These are phyloP conservation scores for Biscogniauxia sp. DNA, from an alignment of 2,329 filamentous ascomycete species.

Conservation along the genomic window DNA sequence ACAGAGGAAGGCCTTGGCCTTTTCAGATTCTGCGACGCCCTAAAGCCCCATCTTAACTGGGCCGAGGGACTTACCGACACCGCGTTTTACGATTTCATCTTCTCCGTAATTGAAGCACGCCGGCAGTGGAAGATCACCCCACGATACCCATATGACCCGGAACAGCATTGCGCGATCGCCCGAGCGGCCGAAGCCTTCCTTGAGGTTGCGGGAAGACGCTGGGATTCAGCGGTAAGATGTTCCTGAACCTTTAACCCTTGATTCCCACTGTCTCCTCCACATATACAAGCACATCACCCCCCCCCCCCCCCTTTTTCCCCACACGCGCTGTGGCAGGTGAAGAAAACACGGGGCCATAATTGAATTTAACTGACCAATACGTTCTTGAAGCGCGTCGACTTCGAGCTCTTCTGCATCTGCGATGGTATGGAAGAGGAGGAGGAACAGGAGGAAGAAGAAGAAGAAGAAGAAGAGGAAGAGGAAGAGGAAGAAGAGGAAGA, in stretches of 20 bases:
- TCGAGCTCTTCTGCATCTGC: neutral
- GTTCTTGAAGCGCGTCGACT: neutral
- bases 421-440: neutral
- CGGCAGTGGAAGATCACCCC: slow-evolving; percentile 3
- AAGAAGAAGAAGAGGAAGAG: neutral
- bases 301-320: too few relatives aligned
- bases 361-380: neutral
- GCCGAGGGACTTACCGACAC: neutral
- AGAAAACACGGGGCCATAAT: neutral
- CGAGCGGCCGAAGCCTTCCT: slow-evolving; percentile 6
- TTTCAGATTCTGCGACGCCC: neutral
- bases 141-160: neutral
- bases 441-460: neutral
- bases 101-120: slow-evolving; percentile 2
- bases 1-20: neutral
- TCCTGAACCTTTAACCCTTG: too few relatives aligned
- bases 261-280: too few relatives aligned
- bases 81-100: slow-evolving; percentile 2
- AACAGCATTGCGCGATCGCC: slow-evolving; percentile 1
- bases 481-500: neutral
- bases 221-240: neutral
- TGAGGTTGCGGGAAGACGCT: neutral
- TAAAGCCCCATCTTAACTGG: neutral
- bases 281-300: neutral
- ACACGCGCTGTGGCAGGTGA: too few relatives aligned